A percentile compares a stretch with the other conserved stretches of the same genome.
Conservation (phyloP, 805 yeast species). For the Ogataea methylovora region DNA sequence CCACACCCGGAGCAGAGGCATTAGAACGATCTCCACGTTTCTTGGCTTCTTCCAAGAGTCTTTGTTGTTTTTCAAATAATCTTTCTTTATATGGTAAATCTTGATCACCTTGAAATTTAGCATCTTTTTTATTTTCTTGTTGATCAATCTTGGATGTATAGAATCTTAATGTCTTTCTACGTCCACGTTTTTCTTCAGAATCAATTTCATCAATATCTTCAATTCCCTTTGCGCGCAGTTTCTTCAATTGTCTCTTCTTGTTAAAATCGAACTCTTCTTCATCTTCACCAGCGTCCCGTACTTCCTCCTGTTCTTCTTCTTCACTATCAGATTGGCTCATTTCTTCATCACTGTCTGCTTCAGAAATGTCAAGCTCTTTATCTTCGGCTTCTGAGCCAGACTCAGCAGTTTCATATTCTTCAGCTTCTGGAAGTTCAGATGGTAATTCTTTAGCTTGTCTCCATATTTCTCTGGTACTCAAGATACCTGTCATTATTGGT, state of each 20-base stretch:
- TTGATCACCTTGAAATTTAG: conserved; percentile 68
- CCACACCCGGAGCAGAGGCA: conserved; percentile 38
- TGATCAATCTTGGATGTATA: conserved; percentile 96
- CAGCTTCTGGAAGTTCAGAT: conserved; percentile 20
- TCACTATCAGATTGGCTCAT: conserved; percentile 12
- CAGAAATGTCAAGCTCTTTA: conserved; percentile 6
- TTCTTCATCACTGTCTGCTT: conserved; percentile 4
- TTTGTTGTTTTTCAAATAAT: conserved; percentile 80
- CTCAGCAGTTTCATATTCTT: conserved; percentile 17
- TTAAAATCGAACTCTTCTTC: conserved; percentile 46
- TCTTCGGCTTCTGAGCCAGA: conserved; percentile 8
- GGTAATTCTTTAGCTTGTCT: conserved; percentile 64
- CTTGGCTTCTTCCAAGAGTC: conserved; percentile 82
- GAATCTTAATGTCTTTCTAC: conserved; percentile 81
- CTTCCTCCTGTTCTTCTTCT: conserved; percentile 16
- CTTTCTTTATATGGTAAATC: conserved; percentile 92
- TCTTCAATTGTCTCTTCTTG: conserved; percentile 44
- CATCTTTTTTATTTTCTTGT: conserved; percentile 54
- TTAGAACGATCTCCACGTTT: conserved; percentile 62
- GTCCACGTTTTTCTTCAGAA: conserved; percentile 72
- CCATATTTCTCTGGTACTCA: conserved; percentile 83
- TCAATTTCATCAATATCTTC: conserved; percentile 74
- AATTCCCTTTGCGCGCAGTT: conserved; percentile 35
- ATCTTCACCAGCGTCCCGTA: conserved; percentile 11
- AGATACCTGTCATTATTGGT: conserved; percentile 80